These are phyloP conservation scores for Haematococcus sp. DNA, from an alignment of 139 green algal genomes.

Conservation along the genomic window DNA sequence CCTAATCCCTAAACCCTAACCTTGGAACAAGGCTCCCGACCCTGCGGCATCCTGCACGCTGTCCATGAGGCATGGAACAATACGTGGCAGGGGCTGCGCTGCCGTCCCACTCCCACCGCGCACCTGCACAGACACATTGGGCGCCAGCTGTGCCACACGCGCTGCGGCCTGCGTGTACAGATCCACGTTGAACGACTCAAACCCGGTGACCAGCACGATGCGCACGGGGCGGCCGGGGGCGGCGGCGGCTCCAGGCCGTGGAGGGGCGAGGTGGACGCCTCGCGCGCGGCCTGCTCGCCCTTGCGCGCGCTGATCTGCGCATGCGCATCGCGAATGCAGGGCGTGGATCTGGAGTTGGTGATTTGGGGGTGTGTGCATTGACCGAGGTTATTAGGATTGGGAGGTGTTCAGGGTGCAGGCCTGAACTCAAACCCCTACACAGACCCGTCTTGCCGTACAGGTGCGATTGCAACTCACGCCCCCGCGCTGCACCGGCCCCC, in stretches of 20 bases:
- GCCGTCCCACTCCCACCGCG: not conserved
- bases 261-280: not conserved
- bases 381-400: too few relatives aligned
- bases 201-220: conserved; percentile 94
- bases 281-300: not conserved
- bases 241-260: not conserved
- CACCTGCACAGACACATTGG: conserved; percentile 25
- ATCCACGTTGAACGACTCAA: conserved; percentile 95
- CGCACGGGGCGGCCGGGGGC: conserved; percentile 27
- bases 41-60: not conserved
- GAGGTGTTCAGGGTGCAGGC: too few relatives aligned
- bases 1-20: not conserved
- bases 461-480: too few relatives aligned
- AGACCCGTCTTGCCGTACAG: too few relatives aligned
- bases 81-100: not conserved
- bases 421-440: too few relatives aligned
- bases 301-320: not conserved
- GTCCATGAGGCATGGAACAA: not conserved
- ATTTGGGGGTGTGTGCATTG: too few relatives aligned
- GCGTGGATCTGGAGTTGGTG: too few relatives aligned
- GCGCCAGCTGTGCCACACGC: conserved; percentile 16
- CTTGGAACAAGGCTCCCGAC: not conserved
- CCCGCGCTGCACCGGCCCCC: too few relatives aligned
- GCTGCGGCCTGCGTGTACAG: conserved; percentile 79
- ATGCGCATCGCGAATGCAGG: not conserved